phyloP scores from a whole-genome alignment of 257 asterid species.

The Primulina huaijiensis region DNA sequence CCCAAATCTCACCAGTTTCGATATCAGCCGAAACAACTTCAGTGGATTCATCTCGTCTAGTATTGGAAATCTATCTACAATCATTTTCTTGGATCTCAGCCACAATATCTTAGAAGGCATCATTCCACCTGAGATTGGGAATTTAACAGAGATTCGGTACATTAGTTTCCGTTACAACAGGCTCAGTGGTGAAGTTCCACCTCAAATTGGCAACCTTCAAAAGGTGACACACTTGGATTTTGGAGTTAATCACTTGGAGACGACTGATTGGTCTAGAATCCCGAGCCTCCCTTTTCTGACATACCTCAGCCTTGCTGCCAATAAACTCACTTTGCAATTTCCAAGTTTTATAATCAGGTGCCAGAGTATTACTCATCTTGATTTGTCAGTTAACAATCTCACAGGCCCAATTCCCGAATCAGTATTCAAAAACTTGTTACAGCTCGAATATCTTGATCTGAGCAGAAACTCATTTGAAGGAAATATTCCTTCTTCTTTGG shows the following conservation, averaged over 20 bases:
- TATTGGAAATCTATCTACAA: conserved; percentile 37
- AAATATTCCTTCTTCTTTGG: conserved; percentile 35
- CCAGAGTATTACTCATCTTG: conserved; percentile 55
- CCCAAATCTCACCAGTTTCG: conserved; percentile 36
- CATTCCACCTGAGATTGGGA: conserved; percentile 43
- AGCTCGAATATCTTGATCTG: too few relatives aligned
- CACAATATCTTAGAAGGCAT: conserved; percentile 35
- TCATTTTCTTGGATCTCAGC: conserved; percentile 30
- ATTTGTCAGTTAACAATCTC: conserved; percentile 24
- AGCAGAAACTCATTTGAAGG: conserved; percentile 52
- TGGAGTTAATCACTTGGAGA: conserved; percentile 50
- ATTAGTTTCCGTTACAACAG: conserved; percentile 53
- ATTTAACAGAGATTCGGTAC: conserved; percentile 41
- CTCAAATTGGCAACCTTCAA: conserved; percentile 57
- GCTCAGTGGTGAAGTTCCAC: conserved; percentile 50
- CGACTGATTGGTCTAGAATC: conserved; percentile 66
- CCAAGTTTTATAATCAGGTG: conserved; percentile 41
- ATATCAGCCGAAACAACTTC: conserved; percentile 47
- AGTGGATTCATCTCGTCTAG: conserved; percentile 57
- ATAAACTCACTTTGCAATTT: conserved; percentile 34
- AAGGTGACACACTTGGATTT: conserved; percentile 48
- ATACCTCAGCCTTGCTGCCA: too few relatives aligned
- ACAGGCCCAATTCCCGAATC: too few relatives aligned
- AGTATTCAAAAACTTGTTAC: too few relatives aligned
- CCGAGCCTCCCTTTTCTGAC: conserved; percentile 35